phyloP scores from a whole-genome alignment of 108 stramenopile species.

The Cyclotella kingstonii region DNA sequence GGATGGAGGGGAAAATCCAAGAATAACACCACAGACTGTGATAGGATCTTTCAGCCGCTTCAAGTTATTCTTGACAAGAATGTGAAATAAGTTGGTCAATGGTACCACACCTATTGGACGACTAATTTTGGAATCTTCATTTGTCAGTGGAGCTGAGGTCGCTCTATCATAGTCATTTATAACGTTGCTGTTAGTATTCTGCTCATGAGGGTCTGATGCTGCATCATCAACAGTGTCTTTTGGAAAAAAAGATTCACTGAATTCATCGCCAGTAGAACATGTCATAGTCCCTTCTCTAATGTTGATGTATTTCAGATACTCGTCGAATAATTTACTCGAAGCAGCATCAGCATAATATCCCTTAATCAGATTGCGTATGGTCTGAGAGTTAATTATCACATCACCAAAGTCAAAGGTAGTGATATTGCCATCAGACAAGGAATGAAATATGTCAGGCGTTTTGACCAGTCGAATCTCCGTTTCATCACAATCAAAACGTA shows the following conservation, averaged over 20 bases:
- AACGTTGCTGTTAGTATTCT: too few species aligned
- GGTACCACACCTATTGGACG: conserved; percentile 11
- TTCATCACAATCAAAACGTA: conserved; percentile 11
- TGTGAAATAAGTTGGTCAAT: conserved; percentile 7
- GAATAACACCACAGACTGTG: conserved; percentile 57
- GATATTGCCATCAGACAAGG: not conserved
- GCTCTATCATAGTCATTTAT: too few species aligned
- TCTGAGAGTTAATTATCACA: not conserved
- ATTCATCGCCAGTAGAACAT: too few species aligned
- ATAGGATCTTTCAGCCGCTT: conserved; percentile 26
- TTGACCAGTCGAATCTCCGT: conserved; percentile 33
- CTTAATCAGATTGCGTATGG: not conserved
- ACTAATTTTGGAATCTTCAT: not conserved
- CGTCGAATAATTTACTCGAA: not conserved
- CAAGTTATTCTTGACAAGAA: conserved; percentile 14
- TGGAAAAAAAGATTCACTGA: too few species aligned
- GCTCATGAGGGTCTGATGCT: too few species aligned
- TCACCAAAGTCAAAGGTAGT: not conserved
- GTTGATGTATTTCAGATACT: conserved; percentile 4
- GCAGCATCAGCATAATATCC: conserved; percentile 12
- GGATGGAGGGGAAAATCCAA: conserved; percentile 56
- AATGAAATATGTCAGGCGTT: too few species aligned
- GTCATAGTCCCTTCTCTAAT: too few species aligned
- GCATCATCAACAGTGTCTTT: too few species aligned
- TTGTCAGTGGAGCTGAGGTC: not conserved